Base-by-base conservation (phyloP, 2,329 filamentous ascomycete genomes). In the Ceratocystis papillata region DNA sequence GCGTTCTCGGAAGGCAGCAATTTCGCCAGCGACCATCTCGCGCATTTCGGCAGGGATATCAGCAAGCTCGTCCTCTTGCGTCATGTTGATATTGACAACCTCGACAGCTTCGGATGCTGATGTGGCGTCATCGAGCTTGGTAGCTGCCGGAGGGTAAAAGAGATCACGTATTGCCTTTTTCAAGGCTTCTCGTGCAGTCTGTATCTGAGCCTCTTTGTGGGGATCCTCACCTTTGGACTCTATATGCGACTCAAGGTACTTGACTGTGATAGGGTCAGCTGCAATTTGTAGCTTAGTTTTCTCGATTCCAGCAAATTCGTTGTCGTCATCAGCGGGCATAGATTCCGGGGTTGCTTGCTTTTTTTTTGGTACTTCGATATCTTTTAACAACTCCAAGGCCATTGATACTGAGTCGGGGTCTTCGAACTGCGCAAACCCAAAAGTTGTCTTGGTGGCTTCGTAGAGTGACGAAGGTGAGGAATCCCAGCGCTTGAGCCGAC, bases 1-100 rank as follows among this genome's bases (percentile, higher is more conserved):
- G 22, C 93, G 83, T 70, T 99, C 94, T 70, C 94, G 83, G 79
- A 99, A 99, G 0, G 92, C 89, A 0, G 90, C 87, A 72, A 99
- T 99, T 74, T 99, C 95, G 67, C 87, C 87, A 0, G 94, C 90
- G 17, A 99, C 94, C 0, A 90, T 92, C 73, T 96, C 94, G 28
- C 94, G 87, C 90, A 96, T 95, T 73, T 97, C 94, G 0, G 90
- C 87, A 0, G 94, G 94, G 61, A 99, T 96, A 72, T 99, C 94
- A 22, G 92, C 87, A 37, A 99, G 80, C 73, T 99, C 94, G 72
- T 99, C 95, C 69, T 99, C 94, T 64, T 88, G 84, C 0, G 87
- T 86, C 41, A 96, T 81, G 3, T 91, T 87, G 67, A 97, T 96
- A 67, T 92, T 96, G 69, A 96, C 87, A 48, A 96, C 87, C 75